Base-by-base conservation (phyloP, 441 rosid species). In the Gossypium trilobum region DNA sequence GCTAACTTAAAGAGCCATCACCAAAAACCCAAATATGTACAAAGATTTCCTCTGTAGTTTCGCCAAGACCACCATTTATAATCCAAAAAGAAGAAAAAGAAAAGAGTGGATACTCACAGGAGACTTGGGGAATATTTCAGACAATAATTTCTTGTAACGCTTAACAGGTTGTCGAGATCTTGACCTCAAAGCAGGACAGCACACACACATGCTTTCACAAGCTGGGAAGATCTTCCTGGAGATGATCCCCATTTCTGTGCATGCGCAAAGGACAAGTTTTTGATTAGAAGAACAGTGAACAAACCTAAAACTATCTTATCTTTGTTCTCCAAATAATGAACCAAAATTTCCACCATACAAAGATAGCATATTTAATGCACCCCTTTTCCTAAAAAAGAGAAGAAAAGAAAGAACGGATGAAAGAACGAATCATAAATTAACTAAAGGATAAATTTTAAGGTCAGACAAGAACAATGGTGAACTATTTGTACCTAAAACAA, bases 161-260 rank as follows among this genome's bases (percentile, higher is more conserved):
- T 95, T 93, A 14, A 93, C 99, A 0, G 99, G 99, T 79, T 95
- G 98, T 46, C 97, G 88, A 79, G 99, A 95, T 86, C 98, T 89
- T 20, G 99, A 87, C 85, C 97, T 89, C 85, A 95, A 83, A 75
- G 99, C 97, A 75, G 99, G 99, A 82, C 98, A 95, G 77, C 99
- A 95, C 4, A 95, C 87, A 74, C 98, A 95, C 92, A 95, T 91
- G 85, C 86, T 91, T 86, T 82, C 99, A 69, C 99, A 95, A 25
- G 98, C 98, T 57, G 99, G 99, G 77, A 93, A 91, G 71, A 95
- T 78, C 78, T 89, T 91, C 86, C 98, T 84, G 36, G 99, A 95
- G 79, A 95, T 85, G 77, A 88, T 59, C 64, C 99, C 99, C 99
- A 95, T 95, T 57, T 79, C 91, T 86, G 86, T 76, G 71, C 67